These are phyloP conservation scores for Aristolochia fimbriata DNA, from an alignment of 164 flowering plant genomes.

Conservation along the genomic window DNA sequence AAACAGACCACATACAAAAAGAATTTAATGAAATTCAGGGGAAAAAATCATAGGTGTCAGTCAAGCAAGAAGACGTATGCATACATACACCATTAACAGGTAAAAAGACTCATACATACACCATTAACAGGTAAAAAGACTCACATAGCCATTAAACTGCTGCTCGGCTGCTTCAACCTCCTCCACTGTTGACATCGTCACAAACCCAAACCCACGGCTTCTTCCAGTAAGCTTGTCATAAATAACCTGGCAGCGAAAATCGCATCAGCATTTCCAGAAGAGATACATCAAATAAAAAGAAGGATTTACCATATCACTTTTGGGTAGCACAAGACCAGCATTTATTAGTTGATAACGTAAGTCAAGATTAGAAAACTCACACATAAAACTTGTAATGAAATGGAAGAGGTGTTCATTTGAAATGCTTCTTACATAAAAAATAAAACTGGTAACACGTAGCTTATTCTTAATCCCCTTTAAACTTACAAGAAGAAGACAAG, in stretches of 20 bases:
- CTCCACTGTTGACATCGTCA: slow-evolving; percentile 70
- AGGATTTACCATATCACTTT: no score
- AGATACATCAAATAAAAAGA: neutral
- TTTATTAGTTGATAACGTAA: no score
- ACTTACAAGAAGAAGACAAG: no score
- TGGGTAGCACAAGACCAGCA: no score
- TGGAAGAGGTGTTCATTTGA: no score
- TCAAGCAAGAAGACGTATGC: neutral
- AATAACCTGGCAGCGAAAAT: slow-evolving; percentile 56
- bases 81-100: neutral
- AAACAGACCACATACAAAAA: neutral
- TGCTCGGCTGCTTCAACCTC: slow-evolving; percentile 82
- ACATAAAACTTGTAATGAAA: no score
- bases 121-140: slow-evolving; percentile 8
- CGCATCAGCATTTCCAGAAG: neutral
- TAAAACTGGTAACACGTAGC: no score
- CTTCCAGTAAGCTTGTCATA: slow-evolving; percentile 82
- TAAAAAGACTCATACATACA: slow-evolving; percentile 23
- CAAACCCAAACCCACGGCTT: slow-evolving; percentile 97
- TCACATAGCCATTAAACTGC: slow-evolving; percentile 90
- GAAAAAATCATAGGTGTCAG: neutral
- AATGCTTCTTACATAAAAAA: no score
- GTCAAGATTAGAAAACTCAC: no score
- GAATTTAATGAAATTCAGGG: neutral
- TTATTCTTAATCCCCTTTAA: no score